phyloP scores from a whole-genome alignment of 345 rosid species.

The Bruguiera gymnorhiza region DNA sequence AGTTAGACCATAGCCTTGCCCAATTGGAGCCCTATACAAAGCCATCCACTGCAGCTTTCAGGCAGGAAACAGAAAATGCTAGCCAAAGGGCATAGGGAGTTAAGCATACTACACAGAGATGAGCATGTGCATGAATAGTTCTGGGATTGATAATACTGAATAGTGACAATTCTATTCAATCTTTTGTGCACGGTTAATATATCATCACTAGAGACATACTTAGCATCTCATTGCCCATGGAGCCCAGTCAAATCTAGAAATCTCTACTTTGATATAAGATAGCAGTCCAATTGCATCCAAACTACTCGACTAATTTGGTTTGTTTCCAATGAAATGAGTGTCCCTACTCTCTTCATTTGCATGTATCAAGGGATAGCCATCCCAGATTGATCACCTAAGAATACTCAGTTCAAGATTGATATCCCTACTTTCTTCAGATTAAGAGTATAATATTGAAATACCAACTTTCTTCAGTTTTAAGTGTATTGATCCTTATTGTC shows the following conservation, averaged over 20 bases:
- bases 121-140: background rate
- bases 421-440: too few relatives aligned
- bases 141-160: background rate
- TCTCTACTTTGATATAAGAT: too few relatives aligned
- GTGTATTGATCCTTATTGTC: background rate
- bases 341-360: background rate
- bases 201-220: background rate
- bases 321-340: background rate
- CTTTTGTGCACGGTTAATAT: background rate
- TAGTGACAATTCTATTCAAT: background rate
- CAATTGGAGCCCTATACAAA: constrained; percentile 82
- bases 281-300: background rate
- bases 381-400: too few relatives aligned
- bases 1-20: constrained; percentile 99
- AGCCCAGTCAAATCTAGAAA: too few relatives aligned
- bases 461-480: background rate
- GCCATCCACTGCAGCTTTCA: constrained; percentile 7
- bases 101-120: background rate
- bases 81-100: background rate
- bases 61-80: constrained; percentile 2
- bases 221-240: background rate
- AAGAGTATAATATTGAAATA: too few relatives aligned
- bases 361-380: background rate
- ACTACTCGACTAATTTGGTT: too few relatives aligned
- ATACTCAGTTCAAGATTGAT: too few relatives aligned